Evolutionary conservation across 352 stramenopile genomes (phyloP).

Genomic region (Pythium sukuiense): DNA sequence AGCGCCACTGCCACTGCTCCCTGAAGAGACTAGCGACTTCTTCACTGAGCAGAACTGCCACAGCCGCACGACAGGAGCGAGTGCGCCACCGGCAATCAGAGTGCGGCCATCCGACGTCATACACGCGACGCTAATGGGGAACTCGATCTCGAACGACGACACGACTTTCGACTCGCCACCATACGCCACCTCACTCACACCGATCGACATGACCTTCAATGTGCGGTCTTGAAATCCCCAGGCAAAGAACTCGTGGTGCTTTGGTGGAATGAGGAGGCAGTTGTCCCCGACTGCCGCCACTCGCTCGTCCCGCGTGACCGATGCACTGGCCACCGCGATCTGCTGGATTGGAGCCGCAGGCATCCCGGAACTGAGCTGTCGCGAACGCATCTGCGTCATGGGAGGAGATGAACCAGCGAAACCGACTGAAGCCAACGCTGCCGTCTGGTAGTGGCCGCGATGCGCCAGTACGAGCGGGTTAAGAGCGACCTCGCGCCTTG

Average conservation of each 20-base stretch:
- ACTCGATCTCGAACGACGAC: slow-evolving; percentile 56
- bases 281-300: slow-evolving; percentile 41
- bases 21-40: slow-evolving; percentile 15
- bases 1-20: background rate
- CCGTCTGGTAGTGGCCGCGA: slow-evolving; percentile 28
- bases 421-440: background rate
- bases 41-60: slow-evolving; percentile 44
- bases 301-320: slow-evolving; percentile 52
- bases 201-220: slow-evolving; percentile 56
- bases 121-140: slow-evolving; percentile 49
- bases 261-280: slow-evolving; percentile 61
- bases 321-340: slow-evolving; percentile 45
- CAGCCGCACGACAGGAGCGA: slow-evolving; percentile 50
- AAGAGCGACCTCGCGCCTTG: slow-evolving; percentile 39
- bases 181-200: slow-evolving; percentile 41
- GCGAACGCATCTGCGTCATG: slow-evolving; percentile 16
- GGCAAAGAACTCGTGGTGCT: slow-evolving; percentile 64
- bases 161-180: slow-evolving; percentile 61
- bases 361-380: slow-evolving; percentile 35
- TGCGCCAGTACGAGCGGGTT: slow-evolving; percentile 51
- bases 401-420: background rate
- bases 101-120: slow-evolving; percentile 66
- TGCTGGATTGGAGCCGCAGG: slow-evolving; percentile 40
- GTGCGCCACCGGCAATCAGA: slow-evolving; percentile 47
- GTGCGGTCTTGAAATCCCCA: slow-evolving; percentile 71